phyloP scores from a whole-genome alignment of 176 grass and related monocot species.

The Oryza meyeriana region DNA sequence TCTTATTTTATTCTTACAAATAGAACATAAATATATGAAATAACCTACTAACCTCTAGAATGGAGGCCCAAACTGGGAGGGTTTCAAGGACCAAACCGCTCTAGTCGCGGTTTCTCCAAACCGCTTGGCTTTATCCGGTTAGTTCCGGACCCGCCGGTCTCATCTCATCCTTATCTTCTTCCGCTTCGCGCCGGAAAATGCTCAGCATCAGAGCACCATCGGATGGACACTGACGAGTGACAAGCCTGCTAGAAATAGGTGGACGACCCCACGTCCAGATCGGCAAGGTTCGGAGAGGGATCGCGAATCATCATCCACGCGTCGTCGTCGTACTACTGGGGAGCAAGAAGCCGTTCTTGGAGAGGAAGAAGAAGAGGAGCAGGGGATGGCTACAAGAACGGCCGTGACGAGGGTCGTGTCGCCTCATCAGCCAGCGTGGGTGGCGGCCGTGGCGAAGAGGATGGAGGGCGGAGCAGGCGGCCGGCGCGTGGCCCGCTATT shows the following conservation, averaged over 20 bases:
- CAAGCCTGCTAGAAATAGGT: neutral
- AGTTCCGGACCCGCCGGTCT: neutral
- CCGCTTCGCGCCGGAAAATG: neutral
- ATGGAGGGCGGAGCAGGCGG: slow-evolving; percentile 33
- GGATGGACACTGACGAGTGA: neutral
- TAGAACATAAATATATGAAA: no score
- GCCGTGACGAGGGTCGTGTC: neutral
- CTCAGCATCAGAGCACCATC: slow-evolving; percentile 2
- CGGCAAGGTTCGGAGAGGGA: neutral
- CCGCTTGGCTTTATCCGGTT: neutral
- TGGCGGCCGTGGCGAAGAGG: slow-evolving; percentile 18
- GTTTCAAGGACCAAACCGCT: neutral
- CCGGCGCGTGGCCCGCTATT: slow-evolving; percentile 47
- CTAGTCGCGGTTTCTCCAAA: neutral
- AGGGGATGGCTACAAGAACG: slow-evolving; percentile 50
- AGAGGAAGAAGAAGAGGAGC: neutral
- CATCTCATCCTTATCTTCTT: slow-evolving; percentile 39
- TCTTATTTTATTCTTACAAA: no score
- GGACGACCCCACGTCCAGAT: neutral
- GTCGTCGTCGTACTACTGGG: neutral
- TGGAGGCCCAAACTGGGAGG: neutral
- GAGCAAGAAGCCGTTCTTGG: slow-evolving; percentile 12
- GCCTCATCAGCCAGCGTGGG: neutral
- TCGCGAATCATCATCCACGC: neutral
- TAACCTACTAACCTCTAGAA: no score